Evolutionary conservation across 768 basidiomycete species (phyloP).

Genomic region (Collybia sp.): DNA sequence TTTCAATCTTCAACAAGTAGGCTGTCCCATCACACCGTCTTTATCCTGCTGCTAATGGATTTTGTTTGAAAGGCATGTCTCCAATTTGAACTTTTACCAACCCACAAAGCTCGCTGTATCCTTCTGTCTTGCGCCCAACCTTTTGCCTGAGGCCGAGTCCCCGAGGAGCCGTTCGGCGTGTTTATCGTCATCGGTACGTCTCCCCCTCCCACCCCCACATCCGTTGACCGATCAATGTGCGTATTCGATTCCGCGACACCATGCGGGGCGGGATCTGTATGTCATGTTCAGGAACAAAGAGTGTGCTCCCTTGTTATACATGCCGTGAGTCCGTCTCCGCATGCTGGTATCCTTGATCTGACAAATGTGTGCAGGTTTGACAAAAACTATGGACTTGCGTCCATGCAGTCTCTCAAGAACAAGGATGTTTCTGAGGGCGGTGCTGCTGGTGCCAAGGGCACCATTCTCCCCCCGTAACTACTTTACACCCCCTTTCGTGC

Average conservation of each 20-base stretch:
- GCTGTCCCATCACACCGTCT: constrained; percentile 12
- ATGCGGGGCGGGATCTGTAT: constrained; percentile 98
- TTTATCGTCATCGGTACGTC: constrained; percentile 82
- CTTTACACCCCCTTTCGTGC: constrained; percentile 12
- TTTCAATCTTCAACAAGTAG: constrained; percentile 95
- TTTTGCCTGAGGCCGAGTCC: constrained; percentile 93
- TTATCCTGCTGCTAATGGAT: not conserved
- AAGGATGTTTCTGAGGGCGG: constrained; percentile 98
- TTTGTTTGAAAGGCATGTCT: constrained; percentile 55
- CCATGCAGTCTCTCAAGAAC: constrained; percentile 94
- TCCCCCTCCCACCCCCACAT: no score
- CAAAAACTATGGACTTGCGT: constrained; percentile 94
- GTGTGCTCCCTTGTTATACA: constrained; percentile 29
- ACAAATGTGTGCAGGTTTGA: constrained; percentile 51
- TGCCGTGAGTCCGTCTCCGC: no score
- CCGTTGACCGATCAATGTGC: no score
- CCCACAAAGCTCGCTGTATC: constrained; percentile 96
- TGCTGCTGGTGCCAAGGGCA: constrained; percentile 96
- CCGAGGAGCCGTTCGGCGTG: constrained; percentile 89
- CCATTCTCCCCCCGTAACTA: constrained; percentile 88
- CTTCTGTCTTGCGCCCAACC: constrained; percentile 90
- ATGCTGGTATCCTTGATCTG: no score
- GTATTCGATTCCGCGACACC: constrained; percentile 94
- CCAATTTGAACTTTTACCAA: constrained; percentile 99
- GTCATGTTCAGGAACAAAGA: constrained; percentile 95